phyloP scores from a whole-genome alignment of 2,329 filamentous ascomycete species.

The Gliomastix tumulicola region DNA sequence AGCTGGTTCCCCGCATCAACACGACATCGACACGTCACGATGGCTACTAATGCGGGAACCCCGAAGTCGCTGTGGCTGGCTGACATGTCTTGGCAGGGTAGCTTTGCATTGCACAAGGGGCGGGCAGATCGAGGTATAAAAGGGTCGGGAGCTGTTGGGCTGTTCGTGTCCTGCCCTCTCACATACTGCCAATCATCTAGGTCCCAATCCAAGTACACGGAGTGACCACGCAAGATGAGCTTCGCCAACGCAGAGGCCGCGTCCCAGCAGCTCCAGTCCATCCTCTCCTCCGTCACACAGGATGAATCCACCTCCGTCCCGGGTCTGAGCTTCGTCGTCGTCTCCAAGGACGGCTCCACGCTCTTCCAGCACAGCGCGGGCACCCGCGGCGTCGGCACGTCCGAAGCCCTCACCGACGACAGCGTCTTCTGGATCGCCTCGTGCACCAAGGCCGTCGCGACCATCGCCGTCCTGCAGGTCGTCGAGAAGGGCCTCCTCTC shows the following conservation, averaged over 20 bases:
- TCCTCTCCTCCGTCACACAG: not conserved
- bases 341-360: slow-evolving; percentile 31
- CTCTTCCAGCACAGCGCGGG: slow-evolving; percentile 40
- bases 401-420: slow-evolving; percentile 50
- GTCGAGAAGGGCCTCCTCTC: slow-evolving; percentile 41
- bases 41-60: too few relatives aligned
- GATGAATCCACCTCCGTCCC: not conserved
- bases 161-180: too few relatives aligned
- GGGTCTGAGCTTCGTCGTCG: slow-evolving; percentile 23
- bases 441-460: slow-evolving; percentile 48
- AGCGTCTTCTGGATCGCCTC: slow-evolving; percentile 54
- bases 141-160: not conserved
- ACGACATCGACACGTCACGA: too few relatives aligned
- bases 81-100: too few relatives aligned
- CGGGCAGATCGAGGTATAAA: too few relatives aligned
- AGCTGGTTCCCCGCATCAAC: too few relatives aligned
- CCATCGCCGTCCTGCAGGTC: slow-evolving; percentile 47
- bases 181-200: too few relatives aligned
- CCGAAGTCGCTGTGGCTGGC: too few relatives aligned
- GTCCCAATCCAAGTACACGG: not conserved
- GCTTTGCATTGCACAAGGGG: too few relatives aligned
- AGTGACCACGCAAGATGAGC: not conserved
- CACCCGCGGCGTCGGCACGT: slow-evolving; percentile 29
- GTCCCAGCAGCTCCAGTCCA: not conserved
- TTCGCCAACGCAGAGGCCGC: not conserved